Percentiles rank a stretch among this genome's conserved stretches.
phyloP scores from a whole-genome alignment of 75 land plant species.

The Pseudotsuga menziesii region DNA sequence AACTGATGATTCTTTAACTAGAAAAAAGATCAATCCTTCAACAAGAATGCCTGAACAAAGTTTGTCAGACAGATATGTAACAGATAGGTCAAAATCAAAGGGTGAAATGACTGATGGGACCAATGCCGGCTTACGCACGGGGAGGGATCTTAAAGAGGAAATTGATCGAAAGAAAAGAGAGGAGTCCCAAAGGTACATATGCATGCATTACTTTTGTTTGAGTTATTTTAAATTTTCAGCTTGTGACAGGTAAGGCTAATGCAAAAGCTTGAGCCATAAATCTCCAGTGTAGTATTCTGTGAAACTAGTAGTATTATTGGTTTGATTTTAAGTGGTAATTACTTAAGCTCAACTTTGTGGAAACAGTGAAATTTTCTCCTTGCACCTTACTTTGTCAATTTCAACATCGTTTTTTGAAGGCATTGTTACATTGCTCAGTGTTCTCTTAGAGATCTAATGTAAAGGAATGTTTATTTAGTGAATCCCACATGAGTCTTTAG shows the following conservation, averaged over 20 bases:
- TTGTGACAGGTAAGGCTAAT: neutral
- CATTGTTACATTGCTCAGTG: neutral
- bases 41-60: slow-evolving; percentile 23
- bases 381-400: neutral
- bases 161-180: slow-evolving; percentile 48
- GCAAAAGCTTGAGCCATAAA: neutral
- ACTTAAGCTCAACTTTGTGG: neutral
- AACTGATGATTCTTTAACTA: neutral
- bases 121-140: slow-evolving; percentile 58
- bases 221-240: neutral
- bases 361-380: neutral
- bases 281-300: neutral
- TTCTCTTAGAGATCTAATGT: neutral
- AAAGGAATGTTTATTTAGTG: neutral
- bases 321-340: neutral
- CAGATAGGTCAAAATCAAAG: neutral
- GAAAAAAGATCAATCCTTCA: slow-evolving; percentile 15
- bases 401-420: neutral
- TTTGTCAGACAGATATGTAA: neutral
- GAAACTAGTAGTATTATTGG: neutral
- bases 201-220: neutral
- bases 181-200: slow-evolving; percentile 48
- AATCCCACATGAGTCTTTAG: neutral
- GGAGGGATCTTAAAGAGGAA: slow-evolving; percentile 48
- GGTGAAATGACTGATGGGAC: slow-evolving; percentile 24